phyloP scores from a whole-genome alignment of 2,329 filamentous ascomycete species.

The Paecilomyces variotii region DNA sequence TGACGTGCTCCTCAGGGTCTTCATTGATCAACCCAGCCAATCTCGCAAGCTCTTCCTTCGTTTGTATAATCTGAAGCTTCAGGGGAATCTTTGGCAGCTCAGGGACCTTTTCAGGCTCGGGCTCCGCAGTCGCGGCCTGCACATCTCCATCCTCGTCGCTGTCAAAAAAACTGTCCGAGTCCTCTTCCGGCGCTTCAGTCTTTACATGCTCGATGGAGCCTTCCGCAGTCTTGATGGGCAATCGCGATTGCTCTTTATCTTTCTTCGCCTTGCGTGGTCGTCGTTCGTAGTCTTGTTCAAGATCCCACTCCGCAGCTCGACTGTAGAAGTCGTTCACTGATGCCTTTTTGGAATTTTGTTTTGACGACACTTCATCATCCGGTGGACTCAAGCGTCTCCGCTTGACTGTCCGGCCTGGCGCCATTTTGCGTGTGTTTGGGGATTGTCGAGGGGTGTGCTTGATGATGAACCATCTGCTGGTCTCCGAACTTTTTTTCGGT shows the following conservation, averaged over 20 bases:
- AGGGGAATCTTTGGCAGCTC: conserved; percentile 57
- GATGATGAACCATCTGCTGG: neutral
- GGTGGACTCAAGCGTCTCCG: conserved; percentile 44
- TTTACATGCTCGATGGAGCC: conserved; percentile 59
- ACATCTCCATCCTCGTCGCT: conserved; percentile 49
- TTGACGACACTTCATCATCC: conserved; percentile 23
- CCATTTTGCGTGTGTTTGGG: conserved; percentile 31
- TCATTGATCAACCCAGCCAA: conserved; percentile 78
- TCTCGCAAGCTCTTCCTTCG: conserved; percentile 86
- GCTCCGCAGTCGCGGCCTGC: conserved; percentile 30
- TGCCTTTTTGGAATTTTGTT: conserved; percentile 19
- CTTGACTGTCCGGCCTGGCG: conserved; percentile 40
- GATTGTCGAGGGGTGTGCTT: neutral
- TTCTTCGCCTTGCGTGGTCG: conserved; percentile 69
- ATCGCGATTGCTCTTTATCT: conserved; percentile 61
- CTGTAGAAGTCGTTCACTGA: conserved; percentile 54
- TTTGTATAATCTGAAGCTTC: conserved; percentile 71
- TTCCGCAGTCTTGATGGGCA: conserved; percentile 81
- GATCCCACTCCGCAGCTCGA: conserved; percentile 73
- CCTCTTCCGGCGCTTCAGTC: conserved; percentile 38
- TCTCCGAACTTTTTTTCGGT: neutral
- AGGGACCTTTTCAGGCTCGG: conserved; percentile 41
- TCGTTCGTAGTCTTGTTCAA: conserved; percentile 85
- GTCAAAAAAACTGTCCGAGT: conserved; percentile 57
- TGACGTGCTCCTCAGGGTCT: conserved; percentile 82